Conservation (phyloP, 208 protist genomes). For the Novymonas esmeraldas region DNA sequence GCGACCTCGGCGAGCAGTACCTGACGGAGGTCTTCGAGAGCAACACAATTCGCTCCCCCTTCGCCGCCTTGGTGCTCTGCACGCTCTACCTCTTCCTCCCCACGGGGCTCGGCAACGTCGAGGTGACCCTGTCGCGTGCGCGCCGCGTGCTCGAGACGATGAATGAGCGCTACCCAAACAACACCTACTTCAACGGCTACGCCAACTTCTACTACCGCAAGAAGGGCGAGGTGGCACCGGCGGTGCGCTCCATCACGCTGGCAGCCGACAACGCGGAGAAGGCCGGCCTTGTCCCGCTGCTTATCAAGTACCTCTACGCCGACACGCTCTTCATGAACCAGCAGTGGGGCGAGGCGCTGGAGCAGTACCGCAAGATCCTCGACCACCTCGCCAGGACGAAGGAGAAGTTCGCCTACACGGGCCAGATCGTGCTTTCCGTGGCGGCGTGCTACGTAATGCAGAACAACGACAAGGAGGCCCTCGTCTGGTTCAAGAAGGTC, state of each 20-base stretch:
- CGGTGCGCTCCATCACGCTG: slow-evolving; percentile 66
- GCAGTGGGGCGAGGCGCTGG: slow-evolving; percentile 71
- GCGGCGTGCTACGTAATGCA: slow-evolving; percentile 88
- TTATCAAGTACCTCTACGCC: slow-evolving; percentile 89
- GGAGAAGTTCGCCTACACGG: slow-evolving; percentile 88
- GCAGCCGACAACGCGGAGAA: slow-evolving; percentile 80
- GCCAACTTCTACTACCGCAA: slow-evolving; percentile 93
- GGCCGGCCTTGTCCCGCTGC: slow-evolving; percentile 69
- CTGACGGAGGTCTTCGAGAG: slow-evolving; percentile 89
- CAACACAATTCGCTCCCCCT: slow-evolving; percentile 87
- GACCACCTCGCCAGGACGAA: slow-evolving; percentile 72
- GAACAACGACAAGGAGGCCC: slow-evolving; percentile 61
- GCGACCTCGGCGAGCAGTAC: slow-evolving; percentile 90
- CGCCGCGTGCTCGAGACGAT: slow-evolving; percentile 80
- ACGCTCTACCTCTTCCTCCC: slow-evolving; percentile 92
- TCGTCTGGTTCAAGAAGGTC: slow-evolving; percentile 84
- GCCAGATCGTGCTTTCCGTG: slow-evolving; percentile 83
- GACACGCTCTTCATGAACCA: slow-evolving; percentile 93
- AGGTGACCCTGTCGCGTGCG: slow-evolving; percentile 74
- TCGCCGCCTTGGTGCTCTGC: slow-evolving; percentile 85
- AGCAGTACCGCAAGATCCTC: slow-evolving; percentile 67
- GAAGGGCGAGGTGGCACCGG: slow-evolving; percentile 75
- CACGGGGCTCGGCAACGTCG: slow-evolving; percentile 78
- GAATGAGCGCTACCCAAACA: slow-evolving; percentile 83
- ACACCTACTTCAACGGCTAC: slow-evolving; percentile 93